Conservation (phyloP, 257 asterid species). For the Capsicum chinense region DNA sequence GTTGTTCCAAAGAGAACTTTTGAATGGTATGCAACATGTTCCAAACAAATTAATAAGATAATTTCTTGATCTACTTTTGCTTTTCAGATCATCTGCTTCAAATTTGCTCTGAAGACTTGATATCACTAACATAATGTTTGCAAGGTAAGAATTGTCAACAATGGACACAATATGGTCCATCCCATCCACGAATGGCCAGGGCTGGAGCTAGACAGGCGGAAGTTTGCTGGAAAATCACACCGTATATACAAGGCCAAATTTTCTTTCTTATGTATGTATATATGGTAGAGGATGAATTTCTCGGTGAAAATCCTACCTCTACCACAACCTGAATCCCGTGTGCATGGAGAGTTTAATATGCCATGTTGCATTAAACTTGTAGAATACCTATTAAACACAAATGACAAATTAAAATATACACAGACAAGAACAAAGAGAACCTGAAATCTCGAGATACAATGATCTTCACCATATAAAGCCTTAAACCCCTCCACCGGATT, state of each 20-base stretch:
- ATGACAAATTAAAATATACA: background rate
- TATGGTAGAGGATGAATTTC: background rate
- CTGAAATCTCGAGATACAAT: conserved; percentile 62
- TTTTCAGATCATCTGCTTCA: too few species aligned
- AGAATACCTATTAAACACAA: background rate
- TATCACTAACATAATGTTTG: too few species aligned
- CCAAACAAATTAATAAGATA: background rate
- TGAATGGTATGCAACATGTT: background rate
- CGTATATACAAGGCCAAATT: background rate
- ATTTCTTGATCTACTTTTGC: too few species aligned
- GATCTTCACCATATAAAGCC: conserved; percentile 57
- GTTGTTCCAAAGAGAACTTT: background rate
- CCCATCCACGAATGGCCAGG: too few species aligned
- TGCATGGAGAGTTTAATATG: background rate
- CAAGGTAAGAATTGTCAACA: too few species aligned
- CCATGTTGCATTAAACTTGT: background rate
- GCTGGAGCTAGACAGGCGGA: too few species aligned
- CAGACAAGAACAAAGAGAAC: background rate
- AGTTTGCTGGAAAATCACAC: background rate
- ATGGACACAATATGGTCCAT: too few species aligned
- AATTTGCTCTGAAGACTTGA: background rate
- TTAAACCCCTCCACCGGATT: conserved; percentile 39
- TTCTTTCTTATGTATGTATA: background rate
- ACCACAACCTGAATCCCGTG: background rate
- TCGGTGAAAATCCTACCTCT: background rate